Base-by-base conservation (phyloP, 352 stramenopile species). In the Globisporangium abappressorium region DNA sequence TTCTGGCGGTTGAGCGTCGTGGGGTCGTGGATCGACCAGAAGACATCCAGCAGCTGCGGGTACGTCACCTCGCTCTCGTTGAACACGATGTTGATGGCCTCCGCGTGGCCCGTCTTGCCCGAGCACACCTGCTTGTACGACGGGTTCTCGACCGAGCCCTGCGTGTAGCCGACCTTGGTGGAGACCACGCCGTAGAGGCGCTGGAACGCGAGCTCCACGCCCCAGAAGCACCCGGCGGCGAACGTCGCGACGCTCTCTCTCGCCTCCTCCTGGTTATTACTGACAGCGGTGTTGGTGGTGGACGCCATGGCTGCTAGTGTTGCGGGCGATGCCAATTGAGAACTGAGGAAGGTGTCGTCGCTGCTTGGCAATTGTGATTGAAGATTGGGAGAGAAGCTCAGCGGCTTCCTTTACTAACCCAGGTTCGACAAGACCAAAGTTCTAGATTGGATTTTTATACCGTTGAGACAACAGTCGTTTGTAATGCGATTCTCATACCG, bases 181-280 rank as follows among this genome's bases (percentile, higher is more conserved):
- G 92, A 78, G 3, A 92, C 69, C 24, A 99, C 92, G 30, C 97
- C 97, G 5, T 85, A 81, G 22, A 98, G 74, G 57, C 97, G 87
- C 79, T 99, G 94, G 79, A 98, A 99, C 8, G 92, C 93, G 34
- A 99, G 74, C 80, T 99, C 93, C 33, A 98, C 83, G 58, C 97
- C 96, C 97, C 97, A 99, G 80, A 99, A 99, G 77, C 97, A 99
- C 30, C 97, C 97, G 54, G 94, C 93, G 5, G 95, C 97, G 81
- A 99, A 99, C 6, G 96, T 99, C 20, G 95, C 95, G 26, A 96
- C 75, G 55, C 69, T 74, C 49, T 67, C 56, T 4, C 26, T 11
- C 6, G 26, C 22, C 1, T 55, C 64, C 8, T 66, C 62, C 14
- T 66, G 47, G 30, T 61, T 59, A 49, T 15, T 66, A 34, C n/a